These are phyloP conservation scores for Lepraria neglecta DNA, from an alignment of 495 filamentous ascomycete species.

Conservation along the genomic window DNA sequence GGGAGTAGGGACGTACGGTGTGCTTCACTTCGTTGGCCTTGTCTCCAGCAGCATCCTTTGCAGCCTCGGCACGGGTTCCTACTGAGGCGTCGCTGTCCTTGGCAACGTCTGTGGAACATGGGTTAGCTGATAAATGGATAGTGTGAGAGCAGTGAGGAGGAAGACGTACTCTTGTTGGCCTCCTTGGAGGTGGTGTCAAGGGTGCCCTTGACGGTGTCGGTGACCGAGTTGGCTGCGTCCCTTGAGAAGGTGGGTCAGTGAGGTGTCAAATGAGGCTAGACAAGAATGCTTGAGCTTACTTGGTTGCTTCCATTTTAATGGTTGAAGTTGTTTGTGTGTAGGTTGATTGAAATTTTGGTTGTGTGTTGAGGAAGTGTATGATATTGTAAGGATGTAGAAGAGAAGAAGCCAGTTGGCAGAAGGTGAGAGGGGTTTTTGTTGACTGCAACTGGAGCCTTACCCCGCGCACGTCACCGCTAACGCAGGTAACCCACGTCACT, in stretches of 20 bases:
- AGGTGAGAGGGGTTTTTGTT: constrained; percentile 11
- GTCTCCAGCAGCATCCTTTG: constrained; percentile 50
- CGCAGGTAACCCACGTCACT: no score
- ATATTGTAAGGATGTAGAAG: constrained; percentile 3
- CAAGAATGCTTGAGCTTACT: constrained; percentile 4
- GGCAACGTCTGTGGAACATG: constrained; percentile 36
- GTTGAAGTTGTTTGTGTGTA: neutral
- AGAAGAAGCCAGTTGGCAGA: neutral
- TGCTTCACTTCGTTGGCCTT: constrained; percentile 50
- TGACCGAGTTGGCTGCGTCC: constrained; percentile 9
- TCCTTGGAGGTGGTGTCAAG: constrained; percentile 60
- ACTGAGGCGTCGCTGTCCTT: constrained; percentile 50
- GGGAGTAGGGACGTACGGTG: constrained; percentile 21
- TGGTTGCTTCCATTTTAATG: constrained; percentile 20
- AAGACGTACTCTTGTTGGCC: constrained; percentile 49
- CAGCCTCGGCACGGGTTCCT: constrained; percentile 47
- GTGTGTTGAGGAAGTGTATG: neutral
- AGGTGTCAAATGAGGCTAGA: neutral
- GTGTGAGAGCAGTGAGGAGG: neutral
- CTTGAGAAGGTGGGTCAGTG: neutral
- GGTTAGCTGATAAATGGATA: neutral
- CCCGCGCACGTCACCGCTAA: no score
- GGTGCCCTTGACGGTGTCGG: constrained; percentile 37
- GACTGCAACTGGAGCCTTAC: neutral
- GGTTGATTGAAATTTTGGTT: neutral